Evolutionary conservation across 257 asterid species (phyloP).

Genomic region (Nicotiana attenuata): DNA sequence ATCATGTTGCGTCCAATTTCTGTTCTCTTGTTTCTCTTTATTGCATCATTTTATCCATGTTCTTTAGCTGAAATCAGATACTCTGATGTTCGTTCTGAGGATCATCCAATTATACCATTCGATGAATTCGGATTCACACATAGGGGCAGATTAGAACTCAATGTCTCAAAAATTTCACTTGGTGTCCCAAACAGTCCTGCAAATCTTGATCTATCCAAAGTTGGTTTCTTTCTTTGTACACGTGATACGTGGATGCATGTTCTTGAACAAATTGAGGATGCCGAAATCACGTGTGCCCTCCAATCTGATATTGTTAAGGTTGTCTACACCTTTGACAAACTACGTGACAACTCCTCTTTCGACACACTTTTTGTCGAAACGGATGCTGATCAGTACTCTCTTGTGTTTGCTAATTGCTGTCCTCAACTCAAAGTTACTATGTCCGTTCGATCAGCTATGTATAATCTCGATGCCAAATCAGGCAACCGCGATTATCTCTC

Average conservation of each 20-base stretch:
- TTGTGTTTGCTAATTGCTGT: constrained; percentile 68
- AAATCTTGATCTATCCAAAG: constrained; percentile 36
- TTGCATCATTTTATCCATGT: constrained; percentile 29
- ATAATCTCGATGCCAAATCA: constrained; percentile 55
- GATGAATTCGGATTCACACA: constrained; percentile 87
- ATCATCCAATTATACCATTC: constrained; percentile 60
- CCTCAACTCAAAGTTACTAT: constrained; percentile 48
- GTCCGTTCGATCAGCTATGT: constrained; percentile 68
- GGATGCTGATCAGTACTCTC: constrained; percentile 72
- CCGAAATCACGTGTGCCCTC: constrained; percentile 60
- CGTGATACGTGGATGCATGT: constrained; percentile 67
- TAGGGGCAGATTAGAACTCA: constrained; percentile 74
- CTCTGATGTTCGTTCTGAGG: constrained; percentile 53
- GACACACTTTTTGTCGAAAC: constrained; percentile 32
- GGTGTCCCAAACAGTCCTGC: constrained; percentile 28
- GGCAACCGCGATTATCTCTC: constrained; percentile 66
- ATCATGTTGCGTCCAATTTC: not conserved
- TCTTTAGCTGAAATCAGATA: constrained; percentile 57
- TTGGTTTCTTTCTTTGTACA: constrained; percentile 81
- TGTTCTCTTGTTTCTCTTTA: constrained; percentile 29
- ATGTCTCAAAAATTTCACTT: constrained; percentile 42
- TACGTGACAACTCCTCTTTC: constrained; percentile 28
- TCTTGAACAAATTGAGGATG: constrained; percentile 67
- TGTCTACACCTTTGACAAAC: constrained; percentile 49
- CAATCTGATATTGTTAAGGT: constrained; percentile 40